Percentiles rank a stretch among this genome's conserved stretches.
phyloP scores from a whole-genome alignment of 306 rosid genomes.

The Benincasa hispida region DNA sequence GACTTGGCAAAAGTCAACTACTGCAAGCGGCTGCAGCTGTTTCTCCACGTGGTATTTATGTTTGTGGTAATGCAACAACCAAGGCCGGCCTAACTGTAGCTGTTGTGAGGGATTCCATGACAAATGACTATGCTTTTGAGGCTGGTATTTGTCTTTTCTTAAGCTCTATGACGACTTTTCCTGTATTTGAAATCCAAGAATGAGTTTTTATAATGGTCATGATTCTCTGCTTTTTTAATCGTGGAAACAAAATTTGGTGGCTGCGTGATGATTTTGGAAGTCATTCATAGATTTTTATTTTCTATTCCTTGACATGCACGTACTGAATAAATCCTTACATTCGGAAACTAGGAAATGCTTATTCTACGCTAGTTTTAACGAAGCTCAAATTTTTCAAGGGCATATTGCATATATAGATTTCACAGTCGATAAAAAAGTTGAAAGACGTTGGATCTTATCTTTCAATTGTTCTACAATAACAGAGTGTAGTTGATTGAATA shows the following conservation, averaged over 20 bases:
- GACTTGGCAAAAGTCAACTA: constrained; percentile 89
- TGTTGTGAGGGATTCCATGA: constrained; percentile 82
- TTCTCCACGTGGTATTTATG: constrained; percentile 91
- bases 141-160: constrained; percentile 40
- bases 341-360: background rate
- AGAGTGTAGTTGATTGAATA: background rate
- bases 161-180: background rate
- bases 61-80: constrained; percentile 92
- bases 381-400: background rate
- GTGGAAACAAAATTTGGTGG: background rate
- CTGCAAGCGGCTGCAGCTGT: constrained; percentile 90
- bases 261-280: background rate
- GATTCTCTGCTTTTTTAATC: background rate
- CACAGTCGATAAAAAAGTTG: background rate
- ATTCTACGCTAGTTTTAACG: background rate
- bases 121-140: constrained; percentile 84
- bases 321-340: background rate
- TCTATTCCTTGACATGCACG: background rate
- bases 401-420: background rate
- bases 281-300: background rate
- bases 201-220: background rate
- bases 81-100: constrained; percentile 93
- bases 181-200: background rate
- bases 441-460: background rate
- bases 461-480: background rate